Percentiles rank a stretch among this genome's conserved stretches.
phyloP scores from a whole-genome alignment of 2,329 filamentous ascomycete species.

The Diplodia sapinea region DNA sequence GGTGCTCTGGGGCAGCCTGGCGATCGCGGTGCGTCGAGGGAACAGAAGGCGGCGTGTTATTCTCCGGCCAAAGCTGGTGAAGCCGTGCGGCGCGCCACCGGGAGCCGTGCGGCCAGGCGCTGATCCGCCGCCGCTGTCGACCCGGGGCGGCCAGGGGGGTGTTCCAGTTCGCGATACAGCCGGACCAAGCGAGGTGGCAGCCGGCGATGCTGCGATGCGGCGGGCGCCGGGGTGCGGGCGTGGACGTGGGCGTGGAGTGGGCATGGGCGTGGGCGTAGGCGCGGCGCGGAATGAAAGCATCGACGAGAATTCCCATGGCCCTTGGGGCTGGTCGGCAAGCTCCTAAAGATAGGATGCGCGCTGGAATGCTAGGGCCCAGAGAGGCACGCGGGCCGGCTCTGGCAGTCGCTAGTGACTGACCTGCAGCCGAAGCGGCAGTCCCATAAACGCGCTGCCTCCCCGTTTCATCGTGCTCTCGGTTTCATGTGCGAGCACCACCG shows the following conservation, averaged over 20 bases:
- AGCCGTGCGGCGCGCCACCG: slow-evolving; percentile 26
- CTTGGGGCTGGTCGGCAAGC: not conserved
- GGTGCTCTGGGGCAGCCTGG: not conserved
- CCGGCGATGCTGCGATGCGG: not conserved
- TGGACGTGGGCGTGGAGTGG: too few relatives aligned
- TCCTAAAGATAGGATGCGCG: slow-evolving; percentile 27
- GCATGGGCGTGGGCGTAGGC: too few relatives aligned
- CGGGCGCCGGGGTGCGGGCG: too few relatives aligned
- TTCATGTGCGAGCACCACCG: slow-evolving; percentile 27
- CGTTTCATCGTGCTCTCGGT: slow-evolving; percentile 25
- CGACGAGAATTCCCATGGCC: slow-evolving; percentile 1
- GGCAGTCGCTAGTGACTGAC: slow-evolving; percentile 4
- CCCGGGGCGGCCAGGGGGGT: slow-evolving; percentile 4
- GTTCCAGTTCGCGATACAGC: slow-evolving; percentile 1
- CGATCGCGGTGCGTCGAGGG: slow-evolving; percentile 8
- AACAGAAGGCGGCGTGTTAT: not conserved
- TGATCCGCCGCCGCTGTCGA: slow-evolving; percentile 10
- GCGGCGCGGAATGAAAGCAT: slow-evolving; percentile 8
- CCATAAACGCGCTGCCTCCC: slow-evolving; percentile 22
- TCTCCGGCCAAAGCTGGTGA: slow-evolving; percentile 18
- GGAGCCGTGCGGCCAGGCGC: slow-evolving; percentile 24
- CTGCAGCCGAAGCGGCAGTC: slow-evolving; percentile 22
- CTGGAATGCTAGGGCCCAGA: slow-evolving; percentile 10
- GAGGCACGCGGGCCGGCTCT: slow-evolving; percentile 20
- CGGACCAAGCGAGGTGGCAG: not conserved